A percentile compares a stretch with the other conserved stretches of the same genome.
Conservation (phyloP, 768 basidiomycete species). For the Wakefieldia striispora region DNA sequence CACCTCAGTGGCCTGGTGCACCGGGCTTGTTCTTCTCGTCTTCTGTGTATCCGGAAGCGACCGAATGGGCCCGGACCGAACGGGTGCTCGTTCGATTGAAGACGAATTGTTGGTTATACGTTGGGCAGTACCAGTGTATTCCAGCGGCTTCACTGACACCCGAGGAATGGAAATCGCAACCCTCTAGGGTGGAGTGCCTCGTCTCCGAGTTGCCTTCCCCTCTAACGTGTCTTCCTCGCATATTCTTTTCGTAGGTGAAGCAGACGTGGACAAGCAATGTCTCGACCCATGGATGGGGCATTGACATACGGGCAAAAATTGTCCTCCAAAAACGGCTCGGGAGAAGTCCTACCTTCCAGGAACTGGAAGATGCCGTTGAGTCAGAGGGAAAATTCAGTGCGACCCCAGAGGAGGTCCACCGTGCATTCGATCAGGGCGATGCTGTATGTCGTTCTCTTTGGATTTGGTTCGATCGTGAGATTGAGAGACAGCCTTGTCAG, state of each 20-base stretch:
- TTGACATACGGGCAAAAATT: constrained; percentile 14
- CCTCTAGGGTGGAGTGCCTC: constrained; percentile 3
- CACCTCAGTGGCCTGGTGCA: constrained; percentile 13
- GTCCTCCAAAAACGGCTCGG: constrained; percentile 14
- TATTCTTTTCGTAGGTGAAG: constrained; percentile 10
- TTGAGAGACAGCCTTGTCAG: constrained; percentile 3
- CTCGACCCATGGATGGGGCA: constrained; percentile 10
- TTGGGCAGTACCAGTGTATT: constrained; percentile 17
- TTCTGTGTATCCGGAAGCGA: background rate
- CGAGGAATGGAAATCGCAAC: constrained; percentile 19
- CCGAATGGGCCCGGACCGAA: background rate
- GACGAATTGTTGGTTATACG: constrained; percentile 16
- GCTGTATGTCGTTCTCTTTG: constrained; percentile 1
- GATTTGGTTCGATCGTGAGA: background rate
- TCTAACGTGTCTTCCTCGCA: background rate
- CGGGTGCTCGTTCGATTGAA: constrained; percentile 12
- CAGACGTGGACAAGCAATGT: constrained; percentile 20
- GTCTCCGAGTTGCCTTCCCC: background rate
- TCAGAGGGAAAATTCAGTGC: constrained; percentile 12
- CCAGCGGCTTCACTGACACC: constrained; percentile 8
- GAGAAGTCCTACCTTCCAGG: constrained; percentile 11
- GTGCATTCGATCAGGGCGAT: constrained; percentile 16
- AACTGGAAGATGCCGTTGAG: background rate
- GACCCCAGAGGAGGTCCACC: constrained; percentile 12
- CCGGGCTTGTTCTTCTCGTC: constrained; percentile 19